These are phyloP conservation scores for Dalbergia oliveri DNA, from an alignment of 306 rosid species.

Conservation along the genomic window DNA sequence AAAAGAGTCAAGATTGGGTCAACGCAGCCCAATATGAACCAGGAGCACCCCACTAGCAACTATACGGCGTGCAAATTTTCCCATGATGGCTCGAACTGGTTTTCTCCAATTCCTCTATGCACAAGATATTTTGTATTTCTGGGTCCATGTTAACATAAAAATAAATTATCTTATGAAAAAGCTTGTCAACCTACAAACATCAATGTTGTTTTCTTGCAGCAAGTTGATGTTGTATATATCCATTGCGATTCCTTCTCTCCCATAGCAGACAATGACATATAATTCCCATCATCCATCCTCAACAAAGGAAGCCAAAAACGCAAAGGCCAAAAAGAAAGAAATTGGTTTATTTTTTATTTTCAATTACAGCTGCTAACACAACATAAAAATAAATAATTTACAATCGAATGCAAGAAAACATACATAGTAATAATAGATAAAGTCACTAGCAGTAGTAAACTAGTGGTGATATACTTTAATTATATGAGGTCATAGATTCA, in stretches of 20 bases:
- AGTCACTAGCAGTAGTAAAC: no score
- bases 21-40: no score
- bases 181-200: background rate
- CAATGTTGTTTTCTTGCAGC: background rate
- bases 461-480: no score
- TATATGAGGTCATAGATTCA: no score
- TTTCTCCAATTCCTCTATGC: background rate
- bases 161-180: background rate
- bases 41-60: background rate
- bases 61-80: background rate
- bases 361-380: constrained; percentile 13
- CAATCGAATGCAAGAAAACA: background rate
- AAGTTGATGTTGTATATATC: constrained; percentile 3
- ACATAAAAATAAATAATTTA: background rate
- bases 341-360: background rate
- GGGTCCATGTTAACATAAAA: background rate
- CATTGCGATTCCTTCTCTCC: background rate
- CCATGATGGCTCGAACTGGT: background rate
- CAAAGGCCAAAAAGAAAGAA: background rate
- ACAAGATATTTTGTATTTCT: constrained; percentile 18
- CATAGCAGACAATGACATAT: background rate
- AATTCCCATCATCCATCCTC: background rate
- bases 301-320: background rate
- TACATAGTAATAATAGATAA: background rate
- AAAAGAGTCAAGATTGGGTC: background rate